Evolutionary conservation across 2,329 filamentous ascomycete genomes (phyloP).

Genomic region (Colletotrichum shisoi): DNA sequence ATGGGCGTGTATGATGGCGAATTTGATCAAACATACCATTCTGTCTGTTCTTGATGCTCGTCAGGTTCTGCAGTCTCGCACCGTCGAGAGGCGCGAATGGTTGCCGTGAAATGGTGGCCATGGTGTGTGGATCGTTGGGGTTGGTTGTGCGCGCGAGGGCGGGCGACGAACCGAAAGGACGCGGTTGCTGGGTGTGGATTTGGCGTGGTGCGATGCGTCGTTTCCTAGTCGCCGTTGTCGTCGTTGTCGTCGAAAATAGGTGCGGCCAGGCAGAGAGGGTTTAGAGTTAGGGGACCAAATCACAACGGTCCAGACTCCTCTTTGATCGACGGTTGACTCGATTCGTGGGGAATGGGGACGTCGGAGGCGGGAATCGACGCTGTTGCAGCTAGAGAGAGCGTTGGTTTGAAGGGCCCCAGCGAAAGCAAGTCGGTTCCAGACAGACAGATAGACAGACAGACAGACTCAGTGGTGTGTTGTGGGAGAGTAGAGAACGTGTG

Average conservation of each 20-base stretch:
- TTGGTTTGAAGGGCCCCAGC: conserved; percentile 17
- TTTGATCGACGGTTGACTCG: conserved; percentile 29
- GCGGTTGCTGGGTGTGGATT: conserved; percentile 7
- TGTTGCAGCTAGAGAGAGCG: conserved; percentile 1
- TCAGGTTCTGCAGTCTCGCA: conserved; percentile 73
- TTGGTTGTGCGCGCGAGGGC: conserved; percentile 19
- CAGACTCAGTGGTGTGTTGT: neutral
- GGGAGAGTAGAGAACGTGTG: conserved; percentile 25
- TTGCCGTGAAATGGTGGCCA: conserved; percentile 69
- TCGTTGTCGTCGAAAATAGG: neutral
- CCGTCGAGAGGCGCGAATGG: conserved; percentile 78
- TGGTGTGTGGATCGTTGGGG: conserved; percentile 46
- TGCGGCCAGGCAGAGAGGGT: conserved; percentile 4
- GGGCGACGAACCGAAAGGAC: conserved; percentile 19
- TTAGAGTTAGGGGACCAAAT: conserved; percentile 7
- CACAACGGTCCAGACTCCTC: conserved; percentile 14
- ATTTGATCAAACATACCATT: conserved; percentile 63
- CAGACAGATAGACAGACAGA: conserved; percentile 32
- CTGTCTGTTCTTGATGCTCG: conserved; percentile 80
- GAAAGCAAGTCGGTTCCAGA: conserved; percentile 29
- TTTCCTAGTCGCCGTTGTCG: too few relatives aligned
- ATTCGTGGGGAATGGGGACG: conserved; percentile 32
- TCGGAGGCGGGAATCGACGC: neutral
- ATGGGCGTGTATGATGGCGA: conserved; percentile 23
- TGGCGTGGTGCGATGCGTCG: conserved; percentile 3